Conservation (phyloP, 2,329 filamentous ascomycete genomes). For the Nigrospora sphaerica region DNA sequence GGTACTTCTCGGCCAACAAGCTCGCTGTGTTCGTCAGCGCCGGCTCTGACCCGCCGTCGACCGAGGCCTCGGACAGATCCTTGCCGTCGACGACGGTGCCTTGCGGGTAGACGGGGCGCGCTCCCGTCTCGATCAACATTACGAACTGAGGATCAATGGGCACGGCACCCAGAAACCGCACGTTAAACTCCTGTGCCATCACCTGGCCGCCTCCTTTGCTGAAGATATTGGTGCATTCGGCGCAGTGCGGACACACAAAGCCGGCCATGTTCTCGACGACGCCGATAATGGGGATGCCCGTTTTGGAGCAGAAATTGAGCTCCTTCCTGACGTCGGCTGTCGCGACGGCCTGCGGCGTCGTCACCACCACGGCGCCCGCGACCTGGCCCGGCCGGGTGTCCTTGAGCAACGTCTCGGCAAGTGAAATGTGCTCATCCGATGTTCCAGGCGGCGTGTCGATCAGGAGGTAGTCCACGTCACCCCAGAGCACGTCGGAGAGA, state of each 20-base stretch:
- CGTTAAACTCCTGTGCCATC: conserved; percentile 81
- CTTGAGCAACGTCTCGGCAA: conserved; percentile 75
- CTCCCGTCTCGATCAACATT: conserved; percentile 70
- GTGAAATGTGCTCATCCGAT: conserved; percentile 92
- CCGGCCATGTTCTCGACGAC: conserved; percentile 97
- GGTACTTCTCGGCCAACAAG: conserved; percentile 64
- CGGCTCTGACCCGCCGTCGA: conserved; percentile 14
- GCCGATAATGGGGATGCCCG: conserved; percentile 69
- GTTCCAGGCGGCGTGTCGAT: conserved; percentile 96
- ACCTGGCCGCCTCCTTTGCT: conserved; percentile 81
- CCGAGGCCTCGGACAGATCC: conserved; percentile 37
- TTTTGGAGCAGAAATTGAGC: conserved; percentile 87
- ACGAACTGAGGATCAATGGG: conserved; percentile 94
- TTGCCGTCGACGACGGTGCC: conserved; percentile 57
- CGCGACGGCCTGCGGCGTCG: conserved; percentile 89
- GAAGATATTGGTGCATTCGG: conserved; percentile 89
- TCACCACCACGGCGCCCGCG: conserved; percentile 86
- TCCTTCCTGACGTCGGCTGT: conserved; percentile 93
- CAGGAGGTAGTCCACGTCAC: conserved; percentile 79
- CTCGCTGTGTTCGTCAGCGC: conserved; percentile 17
- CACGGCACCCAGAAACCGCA: conserved; percentile 78
- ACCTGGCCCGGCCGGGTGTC: conserved; percentile 60
- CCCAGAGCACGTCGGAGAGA: conserved; percentile 84
- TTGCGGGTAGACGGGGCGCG: conserved; percentile 58
- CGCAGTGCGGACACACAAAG: conserved; percentile 73